These are phyloP conservation scores for Kockiozyma suomiensis DNA, from an alignment of 805 yeast genomes.

Conservation along the genomic window DNA sequence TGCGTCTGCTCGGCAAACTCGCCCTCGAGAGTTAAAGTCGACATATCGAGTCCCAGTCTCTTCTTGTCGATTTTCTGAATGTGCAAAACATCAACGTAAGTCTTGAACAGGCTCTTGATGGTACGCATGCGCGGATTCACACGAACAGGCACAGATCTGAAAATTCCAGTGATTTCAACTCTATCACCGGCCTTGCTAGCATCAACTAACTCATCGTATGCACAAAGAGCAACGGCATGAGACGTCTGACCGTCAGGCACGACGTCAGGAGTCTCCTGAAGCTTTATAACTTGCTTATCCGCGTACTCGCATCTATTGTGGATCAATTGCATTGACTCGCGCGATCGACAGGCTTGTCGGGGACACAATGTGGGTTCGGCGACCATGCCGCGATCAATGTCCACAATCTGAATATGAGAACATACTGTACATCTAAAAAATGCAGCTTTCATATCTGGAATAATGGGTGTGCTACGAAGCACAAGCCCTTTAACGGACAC, in stretches of 20 bases:
- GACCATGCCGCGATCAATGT: conserved; percentile 91
- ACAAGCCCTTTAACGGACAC: conserved; percentile 91
- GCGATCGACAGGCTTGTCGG: conserved; percentile 77
- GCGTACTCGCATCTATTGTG: conserved; percentile 93
- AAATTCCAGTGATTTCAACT: conserved; percentile 92
- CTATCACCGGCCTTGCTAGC: conserved; percentile 96
- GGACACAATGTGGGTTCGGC: conserved; percentile 94
- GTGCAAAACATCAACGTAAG: conserved; percentile 92
- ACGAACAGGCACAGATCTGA: conserved; percentile 88
- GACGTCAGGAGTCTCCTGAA: conserved; percentile 94
- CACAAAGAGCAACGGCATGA: conserved; percentile 90
- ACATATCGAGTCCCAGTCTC: conserved; percentile 76
- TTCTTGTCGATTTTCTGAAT: conserved; percentile 81
- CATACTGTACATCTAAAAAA: conserved; percentile 95
- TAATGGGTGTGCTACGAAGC: conserved; percentile 81
- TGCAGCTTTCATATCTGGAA: conserved; percentile 97
- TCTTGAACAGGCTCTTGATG: conserved; percentile 80
- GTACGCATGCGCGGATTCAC: conserved; percentile 84
- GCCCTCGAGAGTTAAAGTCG: conserved; percentile 57
- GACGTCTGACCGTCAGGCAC: conserved; percentile 99
- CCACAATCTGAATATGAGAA: conserved; percentile 87
- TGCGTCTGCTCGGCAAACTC: conserved; percentile 50
- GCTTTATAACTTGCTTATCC: conserved; percentile 89
- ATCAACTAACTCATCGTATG: conserved; percentile 94
- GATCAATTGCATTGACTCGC: conserved; percentile 83